Evolutionary conservation across 2,329 filamentous ascomycete genomes (phyloP), one percentile per base, ranked within the genome.

Genomic region (Colletotrichum sp.): DNA sequence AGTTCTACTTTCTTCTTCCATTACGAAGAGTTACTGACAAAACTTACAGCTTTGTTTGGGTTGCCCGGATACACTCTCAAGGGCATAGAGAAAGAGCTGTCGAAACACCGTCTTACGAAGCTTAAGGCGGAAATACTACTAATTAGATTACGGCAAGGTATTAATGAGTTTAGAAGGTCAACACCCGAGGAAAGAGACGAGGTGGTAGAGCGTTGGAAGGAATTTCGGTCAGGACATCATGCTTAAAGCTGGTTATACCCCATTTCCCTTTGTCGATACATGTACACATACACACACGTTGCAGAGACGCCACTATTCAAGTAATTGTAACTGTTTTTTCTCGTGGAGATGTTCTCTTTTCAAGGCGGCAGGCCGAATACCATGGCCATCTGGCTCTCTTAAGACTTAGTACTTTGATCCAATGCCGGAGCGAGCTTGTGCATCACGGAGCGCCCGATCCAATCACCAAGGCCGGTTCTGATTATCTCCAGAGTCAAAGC

Each of bases 41-140:
- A 4, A 12, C 6, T 16, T 8, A 13, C 38, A 79, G 88, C 88
- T 31, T 76, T 87, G 2, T 79, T 89, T 18, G 88, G 88, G 0
- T 82, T 88, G 1, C 78, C 85, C 1, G 88, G 87, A 2, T 90
- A 89, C 72, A 82, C 86, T 0, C 81, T 90, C 43, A 91, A 91
- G 73, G 89, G 89, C 2, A 75, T 90, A 0, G 86, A 90, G 58
- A 88, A 87, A 43, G 86, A 90, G 73, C 76, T 87, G 1, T 77
- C 78, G 13, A 83, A 82, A 47, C 81, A 77, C 4, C 79, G 81
- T 18, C 76, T 82, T 5, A 83, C 80, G 2, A 79, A 78, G 12
- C 67, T 81, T 1, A 82, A 82, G 29, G 81, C 82, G 5, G 82
- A 83, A 33, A 72, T 83, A 3, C 64, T 82, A n/a, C 63, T 83